These are phyloP conservation scores for Anthracocystis panici-leucophaei DNA, from an alignment of 1,284 basidiomycete genomes.

Conservation along the genomic window DNA sequence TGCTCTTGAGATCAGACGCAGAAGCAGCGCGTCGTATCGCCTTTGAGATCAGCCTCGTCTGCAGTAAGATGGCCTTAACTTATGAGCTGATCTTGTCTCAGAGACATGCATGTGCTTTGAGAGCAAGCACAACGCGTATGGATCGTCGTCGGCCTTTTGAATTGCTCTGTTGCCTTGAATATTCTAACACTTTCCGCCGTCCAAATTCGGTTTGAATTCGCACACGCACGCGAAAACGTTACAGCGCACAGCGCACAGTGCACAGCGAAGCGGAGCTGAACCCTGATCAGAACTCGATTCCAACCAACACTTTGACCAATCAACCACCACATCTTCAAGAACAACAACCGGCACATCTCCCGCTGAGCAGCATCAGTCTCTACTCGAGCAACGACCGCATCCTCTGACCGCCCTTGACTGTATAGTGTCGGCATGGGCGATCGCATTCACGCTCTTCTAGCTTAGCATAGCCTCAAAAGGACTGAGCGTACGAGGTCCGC, in stretches of 20 bases:
- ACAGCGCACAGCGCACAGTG: constrained; percentile 1
- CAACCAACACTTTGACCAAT: neutral
- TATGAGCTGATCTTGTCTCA: neutral
- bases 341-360: too few species aligned
- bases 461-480: constrained; percentile 1
- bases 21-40: too few species aligned
- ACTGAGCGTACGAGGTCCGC: neutral
- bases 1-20: too few species aligned
- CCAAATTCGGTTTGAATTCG: constrained; percentile 4
- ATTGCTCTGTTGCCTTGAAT: constrained; percentile 19
- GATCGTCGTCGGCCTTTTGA: neutral
- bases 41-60: too few species aligned
- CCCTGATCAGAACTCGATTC: neutral
- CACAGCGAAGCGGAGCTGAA: constrained; percentile 8
- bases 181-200: constrained; percentile 23
- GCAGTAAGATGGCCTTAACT: too few species aligned
- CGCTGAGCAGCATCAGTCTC: neutral
- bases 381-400: neutral
- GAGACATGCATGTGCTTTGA: neutral
- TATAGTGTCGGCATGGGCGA: constrained; percentile 2
- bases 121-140: constrained; percentile 18
- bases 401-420: neutral
- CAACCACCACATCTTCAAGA: constrained; percentile 8
- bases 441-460: neutral
- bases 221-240: neutral